phyloP scores from a whole-genome alignment of 352 stramenopile species.

The Phytophthora idaei region DNA sequence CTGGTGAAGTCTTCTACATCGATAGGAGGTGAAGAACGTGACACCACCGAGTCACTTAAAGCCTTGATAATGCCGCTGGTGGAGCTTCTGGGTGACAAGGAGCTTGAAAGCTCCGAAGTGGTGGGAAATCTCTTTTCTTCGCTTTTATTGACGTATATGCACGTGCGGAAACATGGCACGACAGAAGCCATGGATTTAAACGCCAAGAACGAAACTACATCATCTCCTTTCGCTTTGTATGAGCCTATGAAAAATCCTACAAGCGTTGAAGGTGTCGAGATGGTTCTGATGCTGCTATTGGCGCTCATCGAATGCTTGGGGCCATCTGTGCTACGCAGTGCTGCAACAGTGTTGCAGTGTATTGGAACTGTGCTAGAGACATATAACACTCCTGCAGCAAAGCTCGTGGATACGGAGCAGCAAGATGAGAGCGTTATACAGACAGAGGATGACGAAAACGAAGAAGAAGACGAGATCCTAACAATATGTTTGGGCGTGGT shows the following conservation, averaged over 20 bases:
- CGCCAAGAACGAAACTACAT: conserved; percentile 1
- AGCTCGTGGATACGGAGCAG: conserved; percentile 41
- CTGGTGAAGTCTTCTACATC: conserved; percentile 8
- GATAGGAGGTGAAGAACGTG: conserved; percentile 8
- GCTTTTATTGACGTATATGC: conserved; percentile 81
- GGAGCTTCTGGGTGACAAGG: conserved; percentile 61
- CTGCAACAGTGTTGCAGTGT: conserved; percentile 65
- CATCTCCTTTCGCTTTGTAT: conserved; percentile 30
- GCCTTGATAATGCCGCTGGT: conserved; percentile 51
- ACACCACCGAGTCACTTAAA: conserved; percentile 37
- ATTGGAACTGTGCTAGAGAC: conserved; percentile 74
- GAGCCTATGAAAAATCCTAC: conserved; percentile 42
- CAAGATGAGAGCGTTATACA: conserved; percentile 11
- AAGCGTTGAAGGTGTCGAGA: conserved; percentile 49
- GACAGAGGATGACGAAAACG: conserved; percentile 34
- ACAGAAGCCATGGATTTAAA: conserved; percentile 3
- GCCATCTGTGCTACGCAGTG: conserved; percentile 75
- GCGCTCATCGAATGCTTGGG: conserved; percentile 76
- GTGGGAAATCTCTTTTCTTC: conserved; percentile 80
- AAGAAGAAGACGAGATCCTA: conserved; percentile 71
- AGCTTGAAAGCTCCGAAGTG: conserved; percentile 67
- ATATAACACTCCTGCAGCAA: conserved; percentile 42
- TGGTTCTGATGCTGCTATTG: conserved; percentile 69
- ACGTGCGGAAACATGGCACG: conserved; percentile 43
- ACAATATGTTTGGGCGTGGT: conserved; percentile 80